A percentile compares a stretch with the other conserved stretches of the same genome.
Evolutionary conservation across 208 protist species (phyloP).

Genomic region (Trypanosoma brucei): DNA sequence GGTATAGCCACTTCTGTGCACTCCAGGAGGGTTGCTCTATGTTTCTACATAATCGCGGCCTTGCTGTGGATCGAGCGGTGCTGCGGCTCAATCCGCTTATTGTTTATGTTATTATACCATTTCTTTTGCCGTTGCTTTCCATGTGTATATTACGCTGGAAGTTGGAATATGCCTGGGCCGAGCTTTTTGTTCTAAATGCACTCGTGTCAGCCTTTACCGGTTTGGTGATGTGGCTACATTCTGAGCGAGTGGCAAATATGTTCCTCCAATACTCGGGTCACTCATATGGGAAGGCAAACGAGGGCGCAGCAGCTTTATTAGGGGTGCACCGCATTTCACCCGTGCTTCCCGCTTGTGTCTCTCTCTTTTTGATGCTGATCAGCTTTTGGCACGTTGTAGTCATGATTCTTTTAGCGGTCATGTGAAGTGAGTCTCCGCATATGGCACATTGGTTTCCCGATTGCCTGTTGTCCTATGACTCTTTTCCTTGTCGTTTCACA

Average conservation of each 20-base stretch:
- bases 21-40: no score
- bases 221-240: slow-evolving; percentile 40
- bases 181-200: slow-evolving; percentile 27
- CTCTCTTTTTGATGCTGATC: slow-evolving; percentile 12
- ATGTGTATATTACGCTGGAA: slow-evolving; percentile 7
- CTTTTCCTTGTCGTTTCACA: neutral
- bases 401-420: slow-evolving; percentile 1
- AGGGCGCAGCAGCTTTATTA: neutral
- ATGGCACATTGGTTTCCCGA: no score
- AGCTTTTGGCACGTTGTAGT: slow-evolving; percentile 17
- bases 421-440: neutral
- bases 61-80: no score
- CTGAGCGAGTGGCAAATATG: slow-evolving; percentile 31
- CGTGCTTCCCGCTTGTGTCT: slow-evolving; percentile 30
- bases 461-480: neutral
- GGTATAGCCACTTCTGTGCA: no score
- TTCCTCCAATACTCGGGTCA: slow-evolving; percentile 38
- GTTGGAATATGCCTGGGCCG: slow-evolving; percentile 11
- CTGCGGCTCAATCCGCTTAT: neutral
- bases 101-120: neutral
- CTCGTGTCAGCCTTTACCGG: slow-evolving; percentile 26
- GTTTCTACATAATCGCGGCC: no score
- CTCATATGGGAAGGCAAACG: slow-evolving; percentile 17
- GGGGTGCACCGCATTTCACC: slow-evolving; percentile 39
- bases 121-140: slow-evolving; percentile 7